Base-by-base conservation (phyloP, 2,329 filamentous ascomycete species). In the Trichoderma oligosporum region DNA sequence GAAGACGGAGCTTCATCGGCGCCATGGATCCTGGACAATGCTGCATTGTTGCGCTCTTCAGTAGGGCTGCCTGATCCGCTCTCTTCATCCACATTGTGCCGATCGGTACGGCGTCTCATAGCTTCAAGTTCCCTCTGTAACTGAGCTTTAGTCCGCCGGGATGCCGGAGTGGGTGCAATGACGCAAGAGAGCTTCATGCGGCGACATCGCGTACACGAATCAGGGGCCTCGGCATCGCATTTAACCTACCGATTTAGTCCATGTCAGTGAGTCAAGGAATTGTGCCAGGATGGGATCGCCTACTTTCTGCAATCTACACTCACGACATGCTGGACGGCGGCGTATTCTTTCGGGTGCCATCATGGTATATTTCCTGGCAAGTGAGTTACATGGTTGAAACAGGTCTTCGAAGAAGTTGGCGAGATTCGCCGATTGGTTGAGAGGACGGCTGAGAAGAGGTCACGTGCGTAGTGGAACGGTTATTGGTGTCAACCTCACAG, bases 221-320 rank as follows among this genome's bases (percentile, higher is more conserved):
- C 42, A n/a, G 41, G 42, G 2, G 41, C 12, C 18, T 47, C 52
- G 35, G 44, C 42, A 47, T 56, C 42, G 12, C 52, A 56, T 47
- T 56, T 56, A 35, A 56, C 52, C 52, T 56, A 29, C 16, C 8
- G 20, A 7, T 7, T 4, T 12, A 7, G 9, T 18, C 2, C 14
- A 31, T 39, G 18, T 56, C 20, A 46, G 44, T 56, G 14, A 46
- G 44, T 16, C 7, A 47, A 4, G 35, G 29, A n/a, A 16, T 3
- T 2, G 31, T 46, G 38, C 29, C 24, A 22, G 12, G 8, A 14
- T n/a, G 11, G 7, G 41, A 20, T 39, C 12, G 22, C 42, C 31
- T 31, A 47, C 52, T 31, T 56, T 56, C 39, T 56, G 52, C 33
- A 46, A 6, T 31, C 52, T 56, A 39, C 52, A 56, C 11, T 56